Base-by-base conservation (phyloP, 768 basidiomycete species). In the Suillus subluteus region DNA sequence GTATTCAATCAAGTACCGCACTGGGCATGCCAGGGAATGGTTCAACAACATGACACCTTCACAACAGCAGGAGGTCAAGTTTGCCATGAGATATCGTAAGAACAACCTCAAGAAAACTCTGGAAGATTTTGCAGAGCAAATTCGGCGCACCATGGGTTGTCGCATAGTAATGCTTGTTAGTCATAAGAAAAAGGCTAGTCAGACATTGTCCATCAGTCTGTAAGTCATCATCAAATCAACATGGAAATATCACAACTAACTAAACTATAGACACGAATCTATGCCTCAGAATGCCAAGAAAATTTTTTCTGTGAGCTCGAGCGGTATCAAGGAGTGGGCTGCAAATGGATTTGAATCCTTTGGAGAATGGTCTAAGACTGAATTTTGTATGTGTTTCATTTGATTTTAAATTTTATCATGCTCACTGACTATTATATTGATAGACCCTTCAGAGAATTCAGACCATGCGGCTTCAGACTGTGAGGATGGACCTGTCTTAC, bases 391-490 rank as follows among this genome's bases (percentile, higher is more conserved):
- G 26, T 26, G 26, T 26, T 26, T 26, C 1, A 26, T 26, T 26
- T 26, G 1, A 2, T 26, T 26, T 26, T 26, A 26, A 26, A 26
- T 26, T 26, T 26, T n/a, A n/a, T n/a, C n/a, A n/a, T 1, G 26
- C 1, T 26, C 26, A 41, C 16, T 41, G 6, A 41, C 6, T 5
- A 16, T 41, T 16, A 41, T 16, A 41, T 16, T 41, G 15, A 41
- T 55, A 55, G 54, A 55, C 6, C 54, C 54, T 55, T 55, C 54
- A 35, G 32, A 21, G 2, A 32, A 21, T 21, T 0, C 13, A 2
- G 70, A 32, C 70, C 70, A 67, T 21, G 43, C n/a, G 2, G 67
- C 26, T 55, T 55, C 54, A 18, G 54, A 38, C 9, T 2, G 26
- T 15, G 48, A 50, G 23, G 48, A 48, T 48, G 48, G 2, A 11